phyloP scores from a whole-genome alignment of 1,139 yeast genomes.

The Candida frijolesensis region DNA sequence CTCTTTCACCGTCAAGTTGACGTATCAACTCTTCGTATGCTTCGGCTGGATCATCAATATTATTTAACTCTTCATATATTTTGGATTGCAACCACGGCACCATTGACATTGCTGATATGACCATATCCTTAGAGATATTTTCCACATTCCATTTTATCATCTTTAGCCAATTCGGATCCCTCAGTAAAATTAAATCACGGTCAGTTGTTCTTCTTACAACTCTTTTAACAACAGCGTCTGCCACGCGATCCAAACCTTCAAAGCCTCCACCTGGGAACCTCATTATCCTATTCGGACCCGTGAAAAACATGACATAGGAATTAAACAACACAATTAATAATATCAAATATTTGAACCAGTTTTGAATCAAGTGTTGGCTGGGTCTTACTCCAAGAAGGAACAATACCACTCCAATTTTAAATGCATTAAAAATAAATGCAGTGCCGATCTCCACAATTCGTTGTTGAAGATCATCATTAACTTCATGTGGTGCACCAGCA shows the following conservation, averaged over 20 bases:
- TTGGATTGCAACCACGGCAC: slow-evolving; percentile 22
- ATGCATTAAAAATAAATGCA: slow-evolving; percentile 8
- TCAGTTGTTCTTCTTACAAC: slow-evolving; percentile 27
- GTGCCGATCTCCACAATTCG: slow-evolving; percentile 14
- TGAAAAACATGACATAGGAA: slow-evolving; percentile 14
- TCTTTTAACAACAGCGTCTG: slow-evolving; percentile 19
- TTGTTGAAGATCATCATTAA: slow-evolving; percentile 10
- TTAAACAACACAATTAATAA: slow-evolving; percentile 10
- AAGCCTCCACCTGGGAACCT: slow-evolving; percentile 2
- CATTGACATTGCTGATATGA: slow-evolving; percentile 23
- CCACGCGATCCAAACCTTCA: slow-evolving; percentile 3
- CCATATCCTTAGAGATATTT: slow-evolving; percentile 23
- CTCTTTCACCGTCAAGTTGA: neutral
- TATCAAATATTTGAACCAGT: slow-evolving; percentile 15
- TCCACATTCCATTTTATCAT: slow-evolving; percentile 14
- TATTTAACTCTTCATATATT: slow-evolving; percentile 18
- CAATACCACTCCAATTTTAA: slow-evolving; percentile 11
- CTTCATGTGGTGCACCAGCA: neutral
- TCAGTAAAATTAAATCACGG: slow-evolving; percentile 23
- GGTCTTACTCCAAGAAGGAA: slow-evolving; percentile 14
- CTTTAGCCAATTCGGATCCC: slow-evolving; percentile 14
- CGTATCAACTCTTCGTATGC: slow-evolving; percentile 3
- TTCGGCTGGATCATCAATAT: neutral
- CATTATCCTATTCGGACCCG: slow-evolving; percentile 13
- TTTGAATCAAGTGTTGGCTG: slow-evolving; percentile 12